A percentile compares a stretch with the other conserved stretches of the same genome.
Evolutionary conservation across 306 rosid species (phyloP).

Genomic region (Cicer bijugum): DNA sequence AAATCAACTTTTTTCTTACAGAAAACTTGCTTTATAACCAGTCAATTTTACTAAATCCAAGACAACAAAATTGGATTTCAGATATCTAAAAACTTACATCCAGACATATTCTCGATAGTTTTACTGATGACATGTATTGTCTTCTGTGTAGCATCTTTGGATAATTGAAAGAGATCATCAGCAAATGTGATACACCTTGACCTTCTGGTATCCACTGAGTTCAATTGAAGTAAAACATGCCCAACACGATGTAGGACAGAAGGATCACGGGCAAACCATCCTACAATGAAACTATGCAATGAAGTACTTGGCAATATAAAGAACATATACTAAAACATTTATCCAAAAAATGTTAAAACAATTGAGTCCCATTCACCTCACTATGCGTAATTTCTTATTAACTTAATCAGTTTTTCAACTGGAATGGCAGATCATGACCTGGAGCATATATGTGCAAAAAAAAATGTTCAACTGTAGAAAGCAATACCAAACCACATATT

Average conservation of each 20-base stretch:
- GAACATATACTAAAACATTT: conserved; percentile 17
- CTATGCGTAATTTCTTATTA: conserved; percentile 17
- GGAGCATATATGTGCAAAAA: conserved; percentile 24
- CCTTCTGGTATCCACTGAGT: conserved; percentile 63
- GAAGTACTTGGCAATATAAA: conserved; percentile 26
- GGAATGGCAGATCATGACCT: conserved; percentile 16
- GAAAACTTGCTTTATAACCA: conserved; percentile 4
- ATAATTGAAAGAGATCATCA: conserved; percentile 81
- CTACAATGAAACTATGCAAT: conserved; percentile 50
- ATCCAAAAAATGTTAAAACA: conserved; percentile 3
- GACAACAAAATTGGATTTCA: conserved; percentile 15
- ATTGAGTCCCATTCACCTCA: conserved; percentile 29
- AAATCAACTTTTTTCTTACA: not conserved
- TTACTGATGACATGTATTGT: conserved; percentile 57
- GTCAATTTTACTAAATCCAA: conserved; percentile 14
- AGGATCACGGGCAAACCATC: conserved; percentile 81
- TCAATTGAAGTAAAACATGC: conserved; percentile 67
- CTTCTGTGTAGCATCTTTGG: conserved; percentile 67
- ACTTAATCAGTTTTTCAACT: conserved; percentile 30
- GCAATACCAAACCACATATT: conserved; percentile 19
- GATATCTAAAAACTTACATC: conserved; percentile 66
- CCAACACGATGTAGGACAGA: conserved; percentile 76
- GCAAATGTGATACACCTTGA: conserved; percentile 69
- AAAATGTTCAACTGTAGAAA: conserved; percentile 32
- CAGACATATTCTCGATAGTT: conserved; percentile 68